A percentile compares a stretch with the other conserved stretches of the same genome.
Conservation (phyloP, 108 stramenopile genomes). For the Bacterosira constricta region DNA sequence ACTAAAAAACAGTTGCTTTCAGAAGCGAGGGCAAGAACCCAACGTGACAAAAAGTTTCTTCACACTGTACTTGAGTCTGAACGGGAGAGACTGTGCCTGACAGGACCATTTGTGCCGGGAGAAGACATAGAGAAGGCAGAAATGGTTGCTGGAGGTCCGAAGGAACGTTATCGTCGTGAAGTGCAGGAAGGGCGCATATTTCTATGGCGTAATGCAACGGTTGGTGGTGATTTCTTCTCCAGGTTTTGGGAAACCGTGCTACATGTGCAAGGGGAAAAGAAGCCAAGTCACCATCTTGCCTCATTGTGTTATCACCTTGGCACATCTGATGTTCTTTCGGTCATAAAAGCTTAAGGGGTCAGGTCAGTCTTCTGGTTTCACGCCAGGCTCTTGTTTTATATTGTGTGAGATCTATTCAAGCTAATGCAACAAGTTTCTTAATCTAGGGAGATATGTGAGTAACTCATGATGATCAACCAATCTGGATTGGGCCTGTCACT, state of each 20-base stretch:
- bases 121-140: conserved; percentile 39
- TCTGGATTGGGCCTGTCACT: too few relatives aligned
- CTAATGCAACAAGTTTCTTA: too few relatives aligned
- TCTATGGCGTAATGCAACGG: conserved; percentile 70
- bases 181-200: conserved; percentile 44
- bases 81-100: conserved; percentile 44
- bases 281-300: background rate
- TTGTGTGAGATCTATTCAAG: too few relatives aligned
- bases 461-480: too few relatives aligned
- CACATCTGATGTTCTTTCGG: conserved; percentile 21
- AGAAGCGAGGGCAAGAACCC: conserved; percentile 58
- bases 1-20: conserved; percentile 50
- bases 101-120: conserved; percentile 60
- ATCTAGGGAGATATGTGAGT: too few relatives aligned
- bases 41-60: conserved; percentile 63
- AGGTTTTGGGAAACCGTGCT: conserved; percentile 25
- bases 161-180: conserved; percentile 33
- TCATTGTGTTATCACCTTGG: background rate
- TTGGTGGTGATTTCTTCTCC: conserved; percentile 59
- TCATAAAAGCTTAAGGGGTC: background rate
- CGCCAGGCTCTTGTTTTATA: too few relatives aligned
- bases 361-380: too few relatives aligned
- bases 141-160: conserved; percentile 56
- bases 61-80: conserved; percentile 42
- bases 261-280: background rate